A percentile compares a stretch with the other conserved stretches of the same genome.
phyloP scores from a whole-genome alignment of 495 filamentous ascomycete genomes.

The Penicillium verhagenii region DNA sequence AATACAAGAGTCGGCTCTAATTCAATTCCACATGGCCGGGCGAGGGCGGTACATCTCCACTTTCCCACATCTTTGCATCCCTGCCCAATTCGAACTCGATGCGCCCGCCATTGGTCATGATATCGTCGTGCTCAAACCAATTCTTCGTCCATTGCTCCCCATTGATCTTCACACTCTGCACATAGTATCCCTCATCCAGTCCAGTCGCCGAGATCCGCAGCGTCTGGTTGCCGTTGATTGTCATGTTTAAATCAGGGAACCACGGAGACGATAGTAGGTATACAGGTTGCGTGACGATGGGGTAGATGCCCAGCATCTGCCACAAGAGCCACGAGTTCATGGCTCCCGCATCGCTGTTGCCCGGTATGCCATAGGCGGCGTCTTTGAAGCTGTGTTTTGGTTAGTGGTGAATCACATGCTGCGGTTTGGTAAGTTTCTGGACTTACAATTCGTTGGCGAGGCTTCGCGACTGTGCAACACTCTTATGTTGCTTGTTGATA shows the following conservation, averaged over 20 bases:
- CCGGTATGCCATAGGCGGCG: conserved; percentile 55
- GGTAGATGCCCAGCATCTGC: conserved; percentile 71
- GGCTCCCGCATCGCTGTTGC: conserved; percentile 68
- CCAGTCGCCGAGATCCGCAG: conserved; percentile 56
- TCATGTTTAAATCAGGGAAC: conserved; percentile 58
- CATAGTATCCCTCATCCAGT: conserved; percentile 51
- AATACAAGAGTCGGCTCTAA: neutral
- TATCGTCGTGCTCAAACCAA: conserved; percentile 63
- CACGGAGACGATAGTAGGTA: conserved; percentile 65
- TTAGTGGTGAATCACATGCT: neutral
- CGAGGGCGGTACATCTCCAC: conserved; percentile 55
- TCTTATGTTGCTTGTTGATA: conserved; percentile 58
- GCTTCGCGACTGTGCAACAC: conserved; percentile 52
- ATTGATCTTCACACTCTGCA: conserved; percentile 47
- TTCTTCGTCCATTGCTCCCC: conserved; percentile 42
- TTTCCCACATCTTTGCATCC: conserved; percentile 54
- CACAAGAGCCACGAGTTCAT: conserved; percentile 70
- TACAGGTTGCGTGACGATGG: conserved; percentile 61
- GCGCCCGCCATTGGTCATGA: conserved; percentile 61
- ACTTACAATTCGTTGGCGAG: conserved; percentile 57
- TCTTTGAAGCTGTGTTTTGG: conserved; percentile 28
- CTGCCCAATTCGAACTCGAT: conserved; percentile 62
- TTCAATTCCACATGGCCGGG: conserved; percentile 28
- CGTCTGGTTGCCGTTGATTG: conserved; percentile 51
- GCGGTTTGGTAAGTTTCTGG: neutral